Evolutionary conservation across 768 basidiomycete species (phyloP), one percentile per base, ranked within the genome.

Genomic region (Psilocybe sp.): DNA sequence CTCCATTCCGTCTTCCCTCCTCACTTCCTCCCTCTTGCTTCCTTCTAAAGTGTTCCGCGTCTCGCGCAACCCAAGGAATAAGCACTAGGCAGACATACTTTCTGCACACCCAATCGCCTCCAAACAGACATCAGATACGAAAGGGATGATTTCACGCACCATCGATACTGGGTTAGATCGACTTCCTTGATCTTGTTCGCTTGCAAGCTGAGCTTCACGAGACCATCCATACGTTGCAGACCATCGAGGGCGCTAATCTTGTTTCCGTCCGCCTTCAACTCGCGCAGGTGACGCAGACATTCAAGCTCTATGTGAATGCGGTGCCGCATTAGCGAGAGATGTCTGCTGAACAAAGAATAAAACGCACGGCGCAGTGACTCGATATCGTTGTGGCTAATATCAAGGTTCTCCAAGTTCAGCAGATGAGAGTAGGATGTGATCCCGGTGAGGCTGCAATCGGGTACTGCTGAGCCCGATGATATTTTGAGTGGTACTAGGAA

Each of bases 241-340:
- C 94, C 93, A 37, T 87, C 84, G 13, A 92, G 59, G 61, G 77
- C 82, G 14, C 65, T 69, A 56, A 99, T 86, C 63, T 74, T 76
- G 70, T 98, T 98, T 45, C 82, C 80, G 63, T 98, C 92, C n/a
- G 89, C 89, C 49, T 82, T 87, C 47, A 99, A 80, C 64, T 98
- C 93, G 33, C 92, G 81, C 48, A 98, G 73, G 64, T 91, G 92
- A 52, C 82, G 78, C 48, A 98, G 78, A 64, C 89, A 91, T 52
- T 80, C 78, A 23, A 98, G 74, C 65, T 97, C 94, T 97, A 63
- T 31, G 42, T 37, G 41, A 48, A 19, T 19, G n/a, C n/a, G n/a
- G n/a, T n/a, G n/a, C n/a, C n/a, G n/a, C n/a, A n/a, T n/a, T n/a
- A n/a, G n/a, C n/a, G 45, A 48, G 40, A 57, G 53, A 23, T 49